Percentiles rank a stretch among this genome's conserved stretches.
phyloP scores from a whole-genome alignment of 768 basidiomycete genomes.

The Tricholoma sp. region DNA sequence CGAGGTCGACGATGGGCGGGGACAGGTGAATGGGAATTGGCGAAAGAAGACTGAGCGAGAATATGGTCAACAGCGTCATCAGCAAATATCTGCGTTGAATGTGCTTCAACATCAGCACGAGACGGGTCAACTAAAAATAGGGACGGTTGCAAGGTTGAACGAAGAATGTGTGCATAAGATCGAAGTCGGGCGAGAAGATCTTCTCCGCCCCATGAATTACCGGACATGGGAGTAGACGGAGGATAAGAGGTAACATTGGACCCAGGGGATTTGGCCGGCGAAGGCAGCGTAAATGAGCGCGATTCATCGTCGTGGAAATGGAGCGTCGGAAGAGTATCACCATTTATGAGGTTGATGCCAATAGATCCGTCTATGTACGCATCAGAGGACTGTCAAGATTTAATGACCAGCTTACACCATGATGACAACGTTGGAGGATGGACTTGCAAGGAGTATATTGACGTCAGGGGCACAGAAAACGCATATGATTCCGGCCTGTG shows the following conservation, averaged over 20 bases:
- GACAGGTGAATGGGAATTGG: slow-evolving; percentile 74
- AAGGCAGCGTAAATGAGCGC: slow-evolving; percentile 59
- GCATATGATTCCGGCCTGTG: slow-evolving; percentile 88
- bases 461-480: slow-evolving; percentile 88
- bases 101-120: slow-evolving; percentile 85
- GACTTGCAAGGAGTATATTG: slow-evolving; percentile 85
- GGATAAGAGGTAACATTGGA: slow-evolving; percentile 54
- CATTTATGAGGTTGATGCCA: slow-evolving; percentile 83
- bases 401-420: slow-evolving; percentile 51
- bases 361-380: slow-evolving; percentile 69
- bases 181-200: slow-evolving; percentile 75
- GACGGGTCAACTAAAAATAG: slow-evolving; percentile 93
- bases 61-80: slow-evolving; percentile 89
- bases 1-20: slow-evolving; percentile 78
- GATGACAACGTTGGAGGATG: slow-evolving; percentile 80
- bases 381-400: slow-evolving; percentile 10
- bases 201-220: slow-evolving; percentile 81
- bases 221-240: slow-evolving; percentile 45
- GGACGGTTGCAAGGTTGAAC: slow-evolving; percentile 79
- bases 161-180: slow-evolving; percentile 74
- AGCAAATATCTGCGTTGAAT: slow-evolving; percentile 76
- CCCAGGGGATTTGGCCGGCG: slow-evolving; percentile 30
- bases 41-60: slow-evolving; percentile 70
- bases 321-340: slow-evolving; percentile 81
- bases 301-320: slow-evolving; percentile 99